Evolutionary conservation across 2,329 filamentous ascomycete genomes (phyloP), one percentile per base, ranked within the genome.

Genomic region (Xylariaceae sp.): DNA sequence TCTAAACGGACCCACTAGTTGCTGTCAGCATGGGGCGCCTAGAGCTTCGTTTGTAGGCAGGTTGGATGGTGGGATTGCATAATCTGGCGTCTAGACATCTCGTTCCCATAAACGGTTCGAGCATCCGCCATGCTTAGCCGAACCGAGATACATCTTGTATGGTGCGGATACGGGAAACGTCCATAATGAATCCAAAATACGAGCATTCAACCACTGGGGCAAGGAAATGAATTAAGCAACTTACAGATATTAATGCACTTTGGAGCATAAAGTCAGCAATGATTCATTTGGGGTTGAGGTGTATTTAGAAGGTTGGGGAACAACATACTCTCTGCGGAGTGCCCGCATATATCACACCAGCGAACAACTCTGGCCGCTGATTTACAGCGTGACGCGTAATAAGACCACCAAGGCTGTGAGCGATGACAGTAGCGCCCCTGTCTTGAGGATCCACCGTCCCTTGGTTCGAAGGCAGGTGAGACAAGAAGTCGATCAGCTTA

Each of bases 351-450:
- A 96, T 69, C 1, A 96, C 88, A 0, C 91, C 91, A 0, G 87
- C 81, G 64, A 96, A 95, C 2, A 97, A 80, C 4, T 95, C 87
- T 0, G 92, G 92, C 15, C 84, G 80, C 61, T 87, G 79, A 67
- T 96, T 96, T 55, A 96, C 87, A 9, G 87, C 90, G 68, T 96
- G 89, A 12, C 92, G 82, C 0, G 89, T 92, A 57, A 97, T 92
- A 18, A 96, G 73, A 0, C 92, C 92, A 6, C 92, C 92, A 0
- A 96, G 77, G 53, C 85, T 94, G 71, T 96, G 92, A 0, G 92
- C 88, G 54, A 96, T 84, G 16, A 96, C 87, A 16, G 85, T 78
- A 0, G 89, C 92, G 4, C 92, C 92, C 49, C 80, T 77, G 13
- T 81, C 76, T 46, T 79, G 75, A 0, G 67, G 66, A 1, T 78